Evolutionary conservation across 23 red algal species (phyloP).

Genomic region (Cyanidiococcus yangmingshanensis): DNA sequence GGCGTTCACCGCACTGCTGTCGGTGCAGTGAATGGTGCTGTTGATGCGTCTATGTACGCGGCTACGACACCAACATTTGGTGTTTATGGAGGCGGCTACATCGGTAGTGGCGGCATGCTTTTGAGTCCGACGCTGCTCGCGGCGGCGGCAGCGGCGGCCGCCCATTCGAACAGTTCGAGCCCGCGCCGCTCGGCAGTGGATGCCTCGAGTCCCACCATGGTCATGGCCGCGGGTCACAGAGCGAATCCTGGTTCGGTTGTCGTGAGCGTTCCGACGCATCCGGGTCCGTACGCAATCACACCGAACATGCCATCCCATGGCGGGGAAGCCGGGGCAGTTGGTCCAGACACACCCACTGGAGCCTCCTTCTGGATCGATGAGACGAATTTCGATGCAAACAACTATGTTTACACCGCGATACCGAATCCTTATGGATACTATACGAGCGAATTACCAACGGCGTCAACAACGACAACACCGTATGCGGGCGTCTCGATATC

Average conservation of each 20-base stretch:
- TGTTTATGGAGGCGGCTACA: not conserved
- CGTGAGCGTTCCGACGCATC: not conserved
- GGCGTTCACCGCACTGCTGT: not conserved
- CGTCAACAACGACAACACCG: not conserved
- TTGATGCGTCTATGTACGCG: not conserved
- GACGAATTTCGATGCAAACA: not conserved
- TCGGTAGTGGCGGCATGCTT: not conserved
- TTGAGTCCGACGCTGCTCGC: not conserved
- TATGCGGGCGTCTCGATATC: not conserved
- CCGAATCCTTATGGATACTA: not conserved
- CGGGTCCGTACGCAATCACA: not conserved
- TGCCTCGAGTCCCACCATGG: not conserved
- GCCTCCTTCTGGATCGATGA: not conserved
- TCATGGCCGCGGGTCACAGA: not conserved
- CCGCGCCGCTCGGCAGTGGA: not conserved
- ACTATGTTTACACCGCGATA: not conserved
- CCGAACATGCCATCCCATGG: not conserved
- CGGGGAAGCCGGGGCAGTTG: not conserved
- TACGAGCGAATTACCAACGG: not conserved
- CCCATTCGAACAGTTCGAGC: not conserved
- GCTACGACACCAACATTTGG: not conserved
- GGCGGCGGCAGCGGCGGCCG: not conserved
- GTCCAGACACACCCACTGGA: not conserved
- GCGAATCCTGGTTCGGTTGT: not conserved
- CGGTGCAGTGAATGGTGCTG: not conserved